Percentiles rank a stretch among this genome's conserved stretches.
Evolutionary conservation across 768 basidiomycete genomes (phyloP).

Genomic region (Boletus speciosus): DNA sequence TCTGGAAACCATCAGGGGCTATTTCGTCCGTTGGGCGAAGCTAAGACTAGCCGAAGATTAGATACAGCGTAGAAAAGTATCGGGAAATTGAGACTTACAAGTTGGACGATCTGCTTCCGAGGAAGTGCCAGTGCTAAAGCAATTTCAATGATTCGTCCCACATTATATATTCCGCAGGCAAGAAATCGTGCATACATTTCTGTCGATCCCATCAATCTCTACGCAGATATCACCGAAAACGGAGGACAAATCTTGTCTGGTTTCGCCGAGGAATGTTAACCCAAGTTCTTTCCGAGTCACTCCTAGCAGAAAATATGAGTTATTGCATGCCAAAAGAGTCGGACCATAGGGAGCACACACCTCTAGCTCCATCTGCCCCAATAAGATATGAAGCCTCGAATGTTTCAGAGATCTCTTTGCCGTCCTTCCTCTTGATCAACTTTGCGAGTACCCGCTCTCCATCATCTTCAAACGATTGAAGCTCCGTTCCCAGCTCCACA

Average conservation of each 20-base stretch:
- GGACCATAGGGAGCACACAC: slow-evolving; percentile 5
- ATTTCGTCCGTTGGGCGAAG: slow-evolving; percentile 17
- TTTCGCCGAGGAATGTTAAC: slow-evolving; percentile 41
- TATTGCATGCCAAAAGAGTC: neutral
- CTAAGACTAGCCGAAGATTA: neutral
- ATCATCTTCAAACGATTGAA: slow-evolving; percentile 41
- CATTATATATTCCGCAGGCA: too few relatives aligned
- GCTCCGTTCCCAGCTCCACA: slow-evolving; percentile 45
- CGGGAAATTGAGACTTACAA: neutral
- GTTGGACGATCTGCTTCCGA: slow-evolving; percentile 6
- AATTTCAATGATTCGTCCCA: neutral
- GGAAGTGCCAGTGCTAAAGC: slow-evolving; percentile 22
- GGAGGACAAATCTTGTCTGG: slow-evolving; percentile 22
- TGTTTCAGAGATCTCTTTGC: slow-evolving; percentile 25
- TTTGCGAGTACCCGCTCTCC: slow-evolving; percentile 36
- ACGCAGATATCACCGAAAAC: slow-evolving; percentile 38
- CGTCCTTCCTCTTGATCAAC: slow-evolving; percentile 28
- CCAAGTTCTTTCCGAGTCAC: slow-evolving; percentile 39
- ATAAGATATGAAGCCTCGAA: slow-evolving; percentile 34
- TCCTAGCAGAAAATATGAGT: slow-evolving; percentile 17
- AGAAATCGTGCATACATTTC: slow-evolving; percentile 14
- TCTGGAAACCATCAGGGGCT: slow-evolving; percentile 19
- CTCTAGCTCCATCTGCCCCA: slow-evolving; percentile 40
- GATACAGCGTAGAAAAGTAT: neutral
- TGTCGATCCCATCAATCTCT: slow-evolving; percentile 26